phyloP scores from a whole-genome alignment of 2,329 filamentous ascomycete species.

The Aspergillus niger region DNA sequence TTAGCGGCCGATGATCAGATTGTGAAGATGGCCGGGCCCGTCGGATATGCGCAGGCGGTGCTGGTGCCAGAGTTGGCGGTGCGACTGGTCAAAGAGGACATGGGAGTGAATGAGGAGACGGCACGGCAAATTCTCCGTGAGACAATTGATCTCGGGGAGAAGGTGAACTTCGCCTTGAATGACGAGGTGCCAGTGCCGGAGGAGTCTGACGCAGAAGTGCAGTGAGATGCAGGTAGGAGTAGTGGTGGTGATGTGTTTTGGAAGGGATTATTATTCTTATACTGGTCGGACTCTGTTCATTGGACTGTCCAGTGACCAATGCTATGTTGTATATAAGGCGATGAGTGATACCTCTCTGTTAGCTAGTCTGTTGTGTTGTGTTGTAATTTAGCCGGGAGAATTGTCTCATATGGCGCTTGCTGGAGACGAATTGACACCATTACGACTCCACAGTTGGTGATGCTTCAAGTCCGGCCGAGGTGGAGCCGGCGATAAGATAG shows the following conservation, averaged over 20 bases:
- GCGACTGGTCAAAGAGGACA: slow-evolving; percentile 61
- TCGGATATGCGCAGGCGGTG: slow-evolving; percentile 71
- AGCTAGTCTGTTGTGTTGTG: too few species aligned
- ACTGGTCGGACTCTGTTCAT: too few species aligned
- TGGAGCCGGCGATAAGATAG: background rate
- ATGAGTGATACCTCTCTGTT: background rate
- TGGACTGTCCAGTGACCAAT: too few species aligned
- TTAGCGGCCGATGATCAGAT: slow-evolving; percentile 65
- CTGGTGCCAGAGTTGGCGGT: slow-evolving; percentile 71
- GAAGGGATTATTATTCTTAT: too few species aligned
- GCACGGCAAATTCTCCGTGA: slow-evolving; percentile 63
- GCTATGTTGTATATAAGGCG: too few species aligned
- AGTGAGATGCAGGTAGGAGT: background rate
- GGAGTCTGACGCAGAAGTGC: slow-evolving; percentile 3
- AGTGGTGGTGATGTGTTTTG: background rate
- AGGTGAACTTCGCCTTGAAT: slow-evolving; percentile 66
- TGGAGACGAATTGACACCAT: background rate
- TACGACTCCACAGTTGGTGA: background rate
- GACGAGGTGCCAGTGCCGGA: slow-evolving; percentile 50
- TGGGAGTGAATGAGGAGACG: slow-evolving; percentile 49
- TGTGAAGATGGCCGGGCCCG: slow-evolving; percentile 66
- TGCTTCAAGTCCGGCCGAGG: background rate
- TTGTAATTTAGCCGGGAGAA: background rate
- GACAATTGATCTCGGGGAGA: slow-evolving; percentile 67
- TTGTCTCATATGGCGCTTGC: background rate